Percentiles rank a stretch among this genome's conserved stretches.
Evolutionary conservation across 2,329 filamentous ascomycete genomes (phyloP).

Genomic region (Trichoderma sp.): DNA sequence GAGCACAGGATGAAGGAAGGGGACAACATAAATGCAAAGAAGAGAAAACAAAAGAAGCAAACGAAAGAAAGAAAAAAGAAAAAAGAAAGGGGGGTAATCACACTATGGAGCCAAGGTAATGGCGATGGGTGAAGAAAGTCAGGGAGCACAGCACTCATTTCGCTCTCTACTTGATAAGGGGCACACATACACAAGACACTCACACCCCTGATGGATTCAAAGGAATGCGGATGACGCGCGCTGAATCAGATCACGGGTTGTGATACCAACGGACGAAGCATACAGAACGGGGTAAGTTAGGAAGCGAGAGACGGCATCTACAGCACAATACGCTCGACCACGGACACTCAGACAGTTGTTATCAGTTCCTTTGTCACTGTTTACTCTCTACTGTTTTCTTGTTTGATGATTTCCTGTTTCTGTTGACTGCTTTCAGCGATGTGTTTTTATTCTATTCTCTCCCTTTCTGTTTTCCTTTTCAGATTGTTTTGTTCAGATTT

Average conservation of each 20-base stretch:
- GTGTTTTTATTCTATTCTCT: neutral
- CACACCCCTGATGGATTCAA: neutral
- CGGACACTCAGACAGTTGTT: conserved; percentile 14
- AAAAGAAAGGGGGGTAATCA: neutral
- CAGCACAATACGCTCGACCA: conserved; percentile 19
- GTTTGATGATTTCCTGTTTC: neutral
- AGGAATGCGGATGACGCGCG: conserved; percentile 4
- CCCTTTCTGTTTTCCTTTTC: neutral
- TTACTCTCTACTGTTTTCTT: conserved; percentile 23
- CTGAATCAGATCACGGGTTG: neutral
- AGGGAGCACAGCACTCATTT: neutral
- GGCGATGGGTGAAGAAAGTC: no score
- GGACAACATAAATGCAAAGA: no score
- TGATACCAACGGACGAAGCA: conserved; percentile 7
- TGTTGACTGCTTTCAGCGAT: neutral
- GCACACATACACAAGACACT: neutral
- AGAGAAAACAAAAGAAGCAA: neutral
- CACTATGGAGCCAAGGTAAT: neutral
- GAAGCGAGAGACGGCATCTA: conserved; percentile 17
- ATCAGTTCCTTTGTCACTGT: conserved; percentile 9
- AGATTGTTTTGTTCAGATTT: neutral
- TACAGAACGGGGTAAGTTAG: conserved; percentile 14
- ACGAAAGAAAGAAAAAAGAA: neutral
- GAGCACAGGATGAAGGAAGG: no score
- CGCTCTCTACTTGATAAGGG: conserved; percentile 14